These are phyloP conservation scores for Dissophora ornata DNA, from an alignment of 192 early-diverging fungal species.

Conservation along the genomic window DNA sequence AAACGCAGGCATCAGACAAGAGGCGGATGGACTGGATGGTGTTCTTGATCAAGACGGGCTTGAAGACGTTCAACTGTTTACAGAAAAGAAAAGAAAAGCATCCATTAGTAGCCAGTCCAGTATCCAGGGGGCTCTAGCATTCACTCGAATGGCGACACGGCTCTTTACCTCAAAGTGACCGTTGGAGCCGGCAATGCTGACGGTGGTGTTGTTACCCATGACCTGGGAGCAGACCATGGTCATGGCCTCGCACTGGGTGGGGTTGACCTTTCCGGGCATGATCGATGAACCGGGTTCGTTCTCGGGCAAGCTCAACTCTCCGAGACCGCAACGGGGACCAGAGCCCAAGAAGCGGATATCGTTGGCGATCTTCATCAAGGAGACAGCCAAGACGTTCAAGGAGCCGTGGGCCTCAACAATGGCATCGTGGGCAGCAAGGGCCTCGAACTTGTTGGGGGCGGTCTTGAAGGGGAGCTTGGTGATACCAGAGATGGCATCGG, in stretches of 20 bases:
- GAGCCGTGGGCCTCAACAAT: conserved; percentile 96
- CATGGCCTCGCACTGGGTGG: conserved; percentile 99
- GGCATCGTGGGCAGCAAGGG: conserved; percentile 98
- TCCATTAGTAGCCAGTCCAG: background rate
- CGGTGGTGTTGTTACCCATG: conserved; percentile 97
- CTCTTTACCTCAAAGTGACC: conserved; percentile 91
- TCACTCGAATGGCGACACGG: background rate
- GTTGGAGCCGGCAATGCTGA: conserved; percentile 92
- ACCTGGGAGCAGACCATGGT: conserved; percentile 99
- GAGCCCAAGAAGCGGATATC: conserved; percentile 92
- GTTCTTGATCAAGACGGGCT: conserved; percentile 99
- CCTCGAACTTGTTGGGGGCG: conserved; percentile 99
- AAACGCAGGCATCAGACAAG: conserved; percentile 83
- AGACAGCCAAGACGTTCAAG: conserved; percentile 94
- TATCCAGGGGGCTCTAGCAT: too few relatives aligned
- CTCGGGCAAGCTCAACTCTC: conserved; percentile 95
- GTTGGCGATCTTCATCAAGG: conserved; percentile 99
- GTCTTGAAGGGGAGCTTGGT: conserved; percentile 93
- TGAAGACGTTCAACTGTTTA: conserved; percentile 95
- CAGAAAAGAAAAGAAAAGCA: conserved; percentile 13
- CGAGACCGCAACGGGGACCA: conserved; percentile 97
- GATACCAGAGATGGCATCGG: conserved; percentile 85
- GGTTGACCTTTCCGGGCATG: conserved; percentile 99
- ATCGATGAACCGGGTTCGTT: conserved; percentile 99
- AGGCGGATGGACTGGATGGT: conserved; percentile 94